These are phyloP conservation scores for Xylariaceae sp. DNA, from an alignment of 2,329 filamentous ascomycete species.

Conservation along the genomic window DNA sequence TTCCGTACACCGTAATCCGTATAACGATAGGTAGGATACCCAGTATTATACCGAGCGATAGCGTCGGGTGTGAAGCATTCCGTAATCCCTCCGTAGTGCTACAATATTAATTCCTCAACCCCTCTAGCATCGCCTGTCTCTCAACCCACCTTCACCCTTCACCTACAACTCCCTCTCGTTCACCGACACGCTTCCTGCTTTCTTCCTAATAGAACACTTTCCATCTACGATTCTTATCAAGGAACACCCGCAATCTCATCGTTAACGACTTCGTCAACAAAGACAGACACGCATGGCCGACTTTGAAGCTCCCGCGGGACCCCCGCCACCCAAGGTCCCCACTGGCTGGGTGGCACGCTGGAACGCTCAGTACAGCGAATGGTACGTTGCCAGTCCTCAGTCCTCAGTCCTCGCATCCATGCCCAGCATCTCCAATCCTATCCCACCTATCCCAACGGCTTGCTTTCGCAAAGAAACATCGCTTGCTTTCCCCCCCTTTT, in stretches of 20 bases:
- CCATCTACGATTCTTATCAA: not conserved
- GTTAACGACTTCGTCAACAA: not conserved
- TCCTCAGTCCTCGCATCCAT: no score
- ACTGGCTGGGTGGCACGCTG: constrained; percentile 82
- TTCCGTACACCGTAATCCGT: no score
- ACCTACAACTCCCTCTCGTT: not conserved
- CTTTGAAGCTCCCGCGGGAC: constrained; percentile 48
- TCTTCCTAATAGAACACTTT: not conserved
- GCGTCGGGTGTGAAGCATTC: no score
- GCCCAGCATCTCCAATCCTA: not conserved
- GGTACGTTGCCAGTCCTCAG: constrained; percentile 31
- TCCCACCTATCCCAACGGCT: not conserved
- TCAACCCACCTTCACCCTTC: not conserved
- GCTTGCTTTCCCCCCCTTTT: not conserved
- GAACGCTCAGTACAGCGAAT: constrained; percentile 86
- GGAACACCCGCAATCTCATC: not conserved
- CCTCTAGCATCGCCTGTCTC: not conserved
- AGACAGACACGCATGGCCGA: constrained; percentile 44
- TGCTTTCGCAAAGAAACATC: not conserved
- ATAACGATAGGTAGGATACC: no score
- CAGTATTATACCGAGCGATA: no score
- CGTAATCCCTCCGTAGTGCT: not conserved
- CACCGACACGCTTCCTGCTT: not conserved
- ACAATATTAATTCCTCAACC: not conserved
- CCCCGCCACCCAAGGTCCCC: constrained; percentile 57